Evolutionary conservation across 2,329 filamentous ascomycete genomes (phyloP).

Genomic region (Fusarium foetens): DNA sequence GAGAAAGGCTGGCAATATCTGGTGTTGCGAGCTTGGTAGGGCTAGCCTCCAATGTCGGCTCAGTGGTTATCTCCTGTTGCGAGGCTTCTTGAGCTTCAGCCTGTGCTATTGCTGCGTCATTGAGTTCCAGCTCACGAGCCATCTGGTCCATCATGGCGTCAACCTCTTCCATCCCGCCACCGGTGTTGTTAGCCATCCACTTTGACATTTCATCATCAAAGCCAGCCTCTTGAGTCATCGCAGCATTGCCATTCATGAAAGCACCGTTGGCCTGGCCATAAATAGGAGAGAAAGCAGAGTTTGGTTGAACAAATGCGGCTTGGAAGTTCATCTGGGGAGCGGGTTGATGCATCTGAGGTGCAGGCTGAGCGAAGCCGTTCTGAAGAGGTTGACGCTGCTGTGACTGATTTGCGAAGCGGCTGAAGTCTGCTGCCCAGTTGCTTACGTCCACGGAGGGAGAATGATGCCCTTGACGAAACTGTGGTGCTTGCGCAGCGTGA

Average conservation of each 20-base stretch:
- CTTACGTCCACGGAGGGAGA: conserved; percentile 39
- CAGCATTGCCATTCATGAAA: conserved; percentile 38
- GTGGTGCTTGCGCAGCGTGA: conserved; percentile 36
- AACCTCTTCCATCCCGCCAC: conserved; percentile 51
- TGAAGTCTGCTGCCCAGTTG: conserved; percentile 54
- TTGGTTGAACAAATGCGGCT: conserved; percentile 45
- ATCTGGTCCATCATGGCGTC: conserved; percentile 57
- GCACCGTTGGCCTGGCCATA: conserved; percentile 44
- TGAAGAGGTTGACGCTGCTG: conserved; percentile 43
- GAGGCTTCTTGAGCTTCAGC: conserved; percentile 24
- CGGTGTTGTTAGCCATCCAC: conserved; percentile 54
- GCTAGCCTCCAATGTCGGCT: conserved; percentile 9
- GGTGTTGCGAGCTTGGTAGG: conserved; percentile 43
- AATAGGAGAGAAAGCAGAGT: conserved; percentile 43
- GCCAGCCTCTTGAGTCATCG: conserved; percentile 47
- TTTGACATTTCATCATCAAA: conserved; percentile 55
- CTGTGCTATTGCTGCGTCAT: conserved; percentile 46
- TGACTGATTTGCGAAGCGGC: conserved; percentile 45
- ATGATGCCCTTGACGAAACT: conserved; percentile 40
- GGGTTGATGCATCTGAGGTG: conserved; percentile 42
- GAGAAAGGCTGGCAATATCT: conserved; percentile 49
- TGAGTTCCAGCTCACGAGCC: conserved; percentile 53
- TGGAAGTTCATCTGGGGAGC: conserved; percentile 45
- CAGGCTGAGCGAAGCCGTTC: conserved; percentile 32
- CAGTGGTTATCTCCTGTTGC: conserved; percentile 4